phyloP scores from a whole-genome alignment of 2,329 filamentous ascomycete genomes.

The Sporothrix mexicana region DNA sequence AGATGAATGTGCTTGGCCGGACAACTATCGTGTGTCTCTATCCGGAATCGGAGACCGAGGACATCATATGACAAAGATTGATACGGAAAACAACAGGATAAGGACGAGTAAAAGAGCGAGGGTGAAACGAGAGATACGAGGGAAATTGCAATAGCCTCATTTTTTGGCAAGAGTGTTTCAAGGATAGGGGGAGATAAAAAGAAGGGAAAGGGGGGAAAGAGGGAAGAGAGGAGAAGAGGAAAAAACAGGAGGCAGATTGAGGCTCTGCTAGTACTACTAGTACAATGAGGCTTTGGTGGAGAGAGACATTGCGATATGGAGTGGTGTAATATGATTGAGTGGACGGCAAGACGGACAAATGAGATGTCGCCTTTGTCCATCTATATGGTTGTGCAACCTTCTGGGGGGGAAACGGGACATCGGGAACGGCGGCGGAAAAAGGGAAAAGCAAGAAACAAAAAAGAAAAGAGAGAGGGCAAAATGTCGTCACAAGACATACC shows the following conservation, averaged over 20 bases:
- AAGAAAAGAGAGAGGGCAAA: neutral
- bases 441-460: neutral
- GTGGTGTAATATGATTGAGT: constrained; percentile 1
- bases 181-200: neutral
- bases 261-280: constrained; percentile 2
- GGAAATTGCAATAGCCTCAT: neutral
- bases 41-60: neutral
- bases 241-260: neutral
- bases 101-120: neutral
- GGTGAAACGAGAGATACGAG: neutral
- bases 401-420: too few species aligned
- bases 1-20: too few species aligned
- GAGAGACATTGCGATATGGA: neutral
- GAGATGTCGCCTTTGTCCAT: too few species aligned
- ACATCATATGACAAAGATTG: neutral
- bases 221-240: neutral
- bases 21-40: neutral
- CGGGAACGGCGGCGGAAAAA: too few species aligned
- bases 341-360: neutral
- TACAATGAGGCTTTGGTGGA: neutral
- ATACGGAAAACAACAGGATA: neutral
- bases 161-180: neutral
- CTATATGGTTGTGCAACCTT: too few species aligned
- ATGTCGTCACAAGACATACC: constrained; percentile 43
- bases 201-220: too few species aligned